Evolutionary conservation across 2,329 filamentous ascomycete genomes (phyloP).

Genomic region (Colletotrichum shisoi): DNA sequence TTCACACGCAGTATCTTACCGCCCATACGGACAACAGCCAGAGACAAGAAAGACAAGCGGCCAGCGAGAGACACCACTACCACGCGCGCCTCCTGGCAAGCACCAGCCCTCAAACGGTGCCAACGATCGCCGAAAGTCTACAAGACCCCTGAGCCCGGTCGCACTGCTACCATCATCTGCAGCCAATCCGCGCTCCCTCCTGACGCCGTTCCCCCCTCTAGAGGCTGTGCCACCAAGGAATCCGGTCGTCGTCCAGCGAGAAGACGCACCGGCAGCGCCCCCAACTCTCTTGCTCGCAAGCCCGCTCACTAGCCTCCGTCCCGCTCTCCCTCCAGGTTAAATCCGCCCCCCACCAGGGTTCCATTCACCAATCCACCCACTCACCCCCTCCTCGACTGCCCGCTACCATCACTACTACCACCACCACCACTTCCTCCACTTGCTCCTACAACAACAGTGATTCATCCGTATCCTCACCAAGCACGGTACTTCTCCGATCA

Average conservation of each 20-base stretch:
- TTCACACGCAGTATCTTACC: neutral
- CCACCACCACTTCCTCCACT: neutral
- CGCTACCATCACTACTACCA: constrained; percentile 6
- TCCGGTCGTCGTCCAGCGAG: constrained; percentile 24
- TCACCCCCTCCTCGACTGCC: neutral
- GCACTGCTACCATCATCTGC: constrained; percentile 20
- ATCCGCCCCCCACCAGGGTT: constrained; percentile 23
- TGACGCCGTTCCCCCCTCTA: constrained; percentile 34
- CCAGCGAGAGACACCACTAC: constrained; percentile 3
- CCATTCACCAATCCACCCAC: constrained; percentile 16
- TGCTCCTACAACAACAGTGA: neutral
- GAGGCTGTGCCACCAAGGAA: constrained; percentile 36
- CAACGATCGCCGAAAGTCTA: constrained; percentile 38
- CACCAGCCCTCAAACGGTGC: constrained; percentile 37
- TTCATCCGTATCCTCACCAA: constrained; percentile 1
- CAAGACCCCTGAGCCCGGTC: constrained; percentile 39
- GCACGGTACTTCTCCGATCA: constrained; percentile 16
- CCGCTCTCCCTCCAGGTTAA: constrained; percentile 19
- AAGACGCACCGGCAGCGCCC: constrained; percentile 33
- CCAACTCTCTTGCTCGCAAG: constrained; percentile 30
- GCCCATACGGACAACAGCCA: constrained; percentile 6
- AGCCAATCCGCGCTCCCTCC: constrained; percentile 34
- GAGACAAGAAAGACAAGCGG: constrained; percentile 2
- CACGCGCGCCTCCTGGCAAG: constrained; percentile 31
- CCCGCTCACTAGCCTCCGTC: constrained; percentile 28